Evolutionary conservation across 2,329 filamentous ascomycete species (phyloP), one percentile per base, ranked within the genome.

Genomic region (Cephalotrichum gorgonifer): DNA sequence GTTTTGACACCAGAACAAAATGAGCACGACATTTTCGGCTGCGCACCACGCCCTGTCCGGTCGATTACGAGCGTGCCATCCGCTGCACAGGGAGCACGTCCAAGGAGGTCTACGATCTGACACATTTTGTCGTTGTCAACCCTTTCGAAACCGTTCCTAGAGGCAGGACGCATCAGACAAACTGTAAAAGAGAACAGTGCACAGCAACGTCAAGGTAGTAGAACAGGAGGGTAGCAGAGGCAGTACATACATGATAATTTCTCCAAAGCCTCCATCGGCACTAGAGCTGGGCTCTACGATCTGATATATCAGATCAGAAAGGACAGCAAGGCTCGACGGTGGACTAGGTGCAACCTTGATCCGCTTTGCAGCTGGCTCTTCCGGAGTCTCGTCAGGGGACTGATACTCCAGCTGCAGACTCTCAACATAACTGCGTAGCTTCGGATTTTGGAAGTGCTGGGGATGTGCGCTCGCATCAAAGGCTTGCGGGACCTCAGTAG

Each of bases 21-120:
- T 5, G 42, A 46, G 20, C 43, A 43, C 5, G 43, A 28, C 44
- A 43, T 43, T 7, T 12, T 44, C 14, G 30, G 31, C 11, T 20
- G 47, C 14, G 15, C 15, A 22, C 20, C 23, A 15, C 45, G 28
- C 17, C 33, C 12, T 12, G 46, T n/a, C 14, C 22, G 27, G 4
- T 44, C 25, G 14, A 54, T 39, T 22, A 51, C 44, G 43, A 82
- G 60, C 6, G 67, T 72, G 28, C 68, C 66, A 50, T 76, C 72
- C 14, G 70, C 66, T 15, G 74, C 74, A 59, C 83, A 86, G 17
- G 76, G 68, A 44, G 80, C 60, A 44, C 71, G 72, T 3, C 80
- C 77, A 14, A 88, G 58, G 11, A 74, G 60, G 33, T 78, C 66
- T 38, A 86, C 64, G 8, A 73, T 63, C 30, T 69, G 68, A 54